Percentiles rank a stretch among this genome's conserved stretches.
phyloP scores from a whole-genome alignment of 805 yeast species.

The Ogataea ganodermae region DNA sequence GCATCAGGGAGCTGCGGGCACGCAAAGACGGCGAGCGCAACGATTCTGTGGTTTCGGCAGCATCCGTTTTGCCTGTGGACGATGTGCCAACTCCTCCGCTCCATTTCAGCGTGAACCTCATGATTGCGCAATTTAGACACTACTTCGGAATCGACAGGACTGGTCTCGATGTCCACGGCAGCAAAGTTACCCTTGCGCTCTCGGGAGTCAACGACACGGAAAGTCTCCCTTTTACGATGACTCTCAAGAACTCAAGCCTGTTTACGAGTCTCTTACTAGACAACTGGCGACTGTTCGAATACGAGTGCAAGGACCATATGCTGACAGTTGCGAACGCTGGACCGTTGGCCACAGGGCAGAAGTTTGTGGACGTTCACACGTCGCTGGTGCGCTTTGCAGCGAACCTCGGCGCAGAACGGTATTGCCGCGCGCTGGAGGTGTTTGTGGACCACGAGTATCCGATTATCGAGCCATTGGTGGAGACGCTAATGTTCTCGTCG shows the following conservation, averaged over 20 bases:
- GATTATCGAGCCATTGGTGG: slow-evolving; percentile 23
- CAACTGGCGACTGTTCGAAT: slow-evolving; percentile 16
- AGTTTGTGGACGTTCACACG: slow-evolving; percentile 20
- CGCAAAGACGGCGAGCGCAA: neutral
- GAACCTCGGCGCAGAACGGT: slow-evolving; percentile 25
- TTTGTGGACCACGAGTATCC: slow-evolving; percentile 28
- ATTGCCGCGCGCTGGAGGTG: slow-evolving; percentile 23
- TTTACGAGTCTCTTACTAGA: slow-evolving; percentile 9
- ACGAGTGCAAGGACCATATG: slow-evolving; percentile 15
- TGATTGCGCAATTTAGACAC: slow-evolving; percentile 24
- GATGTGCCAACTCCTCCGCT: slow-evolving; percentile 12
- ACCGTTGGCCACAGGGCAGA: slow-evolving; percentile 24
- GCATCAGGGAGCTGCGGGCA: neutral
- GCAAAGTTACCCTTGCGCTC: slow-evolving; percentile 16
- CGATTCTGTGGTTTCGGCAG: no score
- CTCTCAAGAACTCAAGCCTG: slow-evolving; percentile 9
- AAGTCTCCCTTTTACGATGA: slow-evolving; percentile 26
- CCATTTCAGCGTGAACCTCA: slow-evolving; percentile 22
- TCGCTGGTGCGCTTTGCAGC: slow-evolving; percentile 18
- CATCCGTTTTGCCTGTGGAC: no score
- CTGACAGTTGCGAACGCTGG: slow-evolving; percentile 27
- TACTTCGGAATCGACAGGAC: slow-evolving; percentile 27
- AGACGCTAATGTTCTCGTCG: neutral
- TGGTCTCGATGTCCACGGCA: slow-evolving; percentile 21
- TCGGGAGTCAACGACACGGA: slow-evolving; percentile 20